phyloP scores from a whole-genome alignment of 2,329 filamentous ascomycete genomes.

The Aurifilum marmelostoma region DNA sequence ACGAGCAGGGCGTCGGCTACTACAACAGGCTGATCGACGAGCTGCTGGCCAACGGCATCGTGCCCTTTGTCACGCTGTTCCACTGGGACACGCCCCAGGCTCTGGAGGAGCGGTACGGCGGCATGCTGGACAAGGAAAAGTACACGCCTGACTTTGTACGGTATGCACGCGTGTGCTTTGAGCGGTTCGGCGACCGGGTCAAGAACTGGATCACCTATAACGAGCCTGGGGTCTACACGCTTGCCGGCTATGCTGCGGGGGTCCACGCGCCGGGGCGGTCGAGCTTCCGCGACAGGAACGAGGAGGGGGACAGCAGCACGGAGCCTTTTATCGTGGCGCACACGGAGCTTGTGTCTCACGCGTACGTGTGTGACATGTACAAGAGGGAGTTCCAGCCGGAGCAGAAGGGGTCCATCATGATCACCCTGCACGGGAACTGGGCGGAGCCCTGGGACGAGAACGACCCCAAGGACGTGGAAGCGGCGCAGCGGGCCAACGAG shows the following conservation, averaged over 20 bases:
- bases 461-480: conserved; percentile 41
- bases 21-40: conserved; percentile 65
- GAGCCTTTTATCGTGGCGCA: conserved; percentile 46
- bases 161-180: conserved; percentile 62
- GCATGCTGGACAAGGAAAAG: conserved; percentile 63
- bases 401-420: conserved; percentile 45
- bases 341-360: conserved; percentile 45
- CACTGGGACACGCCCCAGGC: conserved; percentile 68
- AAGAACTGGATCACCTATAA: conserved; percentile 59
- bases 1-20: conserved; percentile 61
- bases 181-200: conserved; percentile 59
- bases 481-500: conserved; percentile 44
- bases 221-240: conserved; percentile 40
- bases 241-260: conserved; percentile 41
- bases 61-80: conserved; percentile 64
- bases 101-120: conserved; percentile 62
- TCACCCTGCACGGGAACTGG: conserved; percentile 47
- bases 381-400: conserved; percentile 42
- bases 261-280: conserved; percentile 40
- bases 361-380: conserved; percentile 43
- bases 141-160: conserved; percentile 63
- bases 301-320: conserved; percentile 39
- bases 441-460: conserved; percentile 44
- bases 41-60: conserved; percentile 59
- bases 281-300: conserved; percentile 38